Base-by-base conservation (phyloP, 768 basidiomycete genomes). In the Kwoniella dendrophila region DNA sequence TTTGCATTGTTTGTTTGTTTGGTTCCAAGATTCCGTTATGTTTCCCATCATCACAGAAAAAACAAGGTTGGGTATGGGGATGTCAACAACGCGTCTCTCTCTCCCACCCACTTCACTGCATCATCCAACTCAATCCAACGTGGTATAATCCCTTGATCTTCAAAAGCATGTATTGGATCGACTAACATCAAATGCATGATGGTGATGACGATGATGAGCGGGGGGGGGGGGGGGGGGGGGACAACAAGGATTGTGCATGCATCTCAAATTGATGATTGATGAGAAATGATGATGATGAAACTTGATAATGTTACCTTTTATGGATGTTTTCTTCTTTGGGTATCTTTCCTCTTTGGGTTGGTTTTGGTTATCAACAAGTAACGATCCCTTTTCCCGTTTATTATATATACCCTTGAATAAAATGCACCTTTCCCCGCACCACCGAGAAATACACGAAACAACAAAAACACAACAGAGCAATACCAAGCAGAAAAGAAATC, bases 341-440 rank as follows among this genome's bases (percentile, higher is more conserved):
- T 60, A 60, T 52, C 38, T 52, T 60, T 54, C 59, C 59, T 54
- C 40, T 56, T 60, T 60, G 51, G 59, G 56, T 49, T 38, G 36
- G 34, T n/a, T n/a, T n/a, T n/a, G n/a, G 49, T 36, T 33, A 16
- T 53, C 16, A 18, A 11, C 18, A n/a, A 22, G 3, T 20, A 12
- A 29, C 20, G 8, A 22, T 22, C 43, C 32, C 32, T 58, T 49
- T n/a, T 26, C 56, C 58, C 58, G 32, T 44, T 22, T 40, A 30
- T 11, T 18, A n/a, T n/a, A n/a, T 20, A 22, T 36, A 29, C 56
- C 29, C 44, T 47, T 30, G n/a, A n/a, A 49, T 56, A 32, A 24
- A 27, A 30, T 10, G 32, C 18, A 40, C 12, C 6, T 26, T 51
- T 26, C 58, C 48, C 58, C 58, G 58, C 58, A 59, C 49, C 18